phyloP scores from a whole-genome alignment of 75 land plant genomes.

The Cupressus sempervirens region DNA sequence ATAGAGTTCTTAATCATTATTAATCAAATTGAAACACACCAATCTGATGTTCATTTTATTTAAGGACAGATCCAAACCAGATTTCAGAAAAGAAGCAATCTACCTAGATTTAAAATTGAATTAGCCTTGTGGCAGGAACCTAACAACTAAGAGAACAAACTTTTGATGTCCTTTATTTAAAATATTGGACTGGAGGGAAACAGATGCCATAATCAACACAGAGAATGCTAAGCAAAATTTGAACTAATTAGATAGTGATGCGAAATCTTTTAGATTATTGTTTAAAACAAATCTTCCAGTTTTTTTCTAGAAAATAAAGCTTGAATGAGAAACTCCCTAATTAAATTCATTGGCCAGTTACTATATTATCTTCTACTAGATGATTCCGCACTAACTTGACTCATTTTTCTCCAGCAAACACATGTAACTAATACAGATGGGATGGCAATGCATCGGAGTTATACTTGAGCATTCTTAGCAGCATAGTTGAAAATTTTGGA shows the following conservation, averaged over 20 bases:
- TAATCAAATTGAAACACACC: not conserved
- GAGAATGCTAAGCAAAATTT: not conserved
- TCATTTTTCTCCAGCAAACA: not conserved
- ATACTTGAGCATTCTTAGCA: not conserved
- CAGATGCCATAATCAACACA: too few species aligned
- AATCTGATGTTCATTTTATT: too few species aligned
- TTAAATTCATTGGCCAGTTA: not conserved
- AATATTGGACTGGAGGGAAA: not conserved
- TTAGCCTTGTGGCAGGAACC: not conserved
- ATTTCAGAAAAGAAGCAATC: not conserved
- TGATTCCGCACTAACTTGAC: not conserved
- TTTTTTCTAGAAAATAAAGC: too few species aligned
- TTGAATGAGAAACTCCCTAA: not conserved
- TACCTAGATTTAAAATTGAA: not conserved
- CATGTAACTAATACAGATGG: not conserved
- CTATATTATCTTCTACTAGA: not conserved
- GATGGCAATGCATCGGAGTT: not conserved
- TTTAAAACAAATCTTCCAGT: not conserved
- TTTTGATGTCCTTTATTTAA: not conserved
- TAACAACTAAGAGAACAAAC: not conserved
- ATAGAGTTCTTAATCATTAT: too few species aligned
- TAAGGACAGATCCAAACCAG: not conserved
- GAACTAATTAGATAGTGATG: not conserved
- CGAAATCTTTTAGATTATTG: not conserved
- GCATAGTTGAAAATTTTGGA: too few species aligned